Evolutionary conservation across 345 rosid genomes (phyloP).

Genomic region (Camelina hispida): DNA sequence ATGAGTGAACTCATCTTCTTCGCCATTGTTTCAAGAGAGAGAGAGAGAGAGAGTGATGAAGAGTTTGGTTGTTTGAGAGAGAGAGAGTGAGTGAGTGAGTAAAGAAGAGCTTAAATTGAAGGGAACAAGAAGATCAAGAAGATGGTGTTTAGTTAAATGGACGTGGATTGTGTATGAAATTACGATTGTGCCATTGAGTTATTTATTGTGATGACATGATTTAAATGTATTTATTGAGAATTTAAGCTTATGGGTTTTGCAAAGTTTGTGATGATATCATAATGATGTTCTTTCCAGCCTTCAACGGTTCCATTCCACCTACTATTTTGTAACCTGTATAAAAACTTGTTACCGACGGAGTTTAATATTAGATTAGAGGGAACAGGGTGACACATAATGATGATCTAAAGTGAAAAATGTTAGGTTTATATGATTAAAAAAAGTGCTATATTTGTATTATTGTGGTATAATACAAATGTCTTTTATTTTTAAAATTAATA

Average conservation of each 20-base stretch:
- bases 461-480: no score
- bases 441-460: background rate
- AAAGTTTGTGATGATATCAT: conserved; percentile 18
- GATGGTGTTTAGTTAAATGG: conserved; percentile 32
- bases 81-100: conserved; percentile 17
- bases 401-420: background rate
- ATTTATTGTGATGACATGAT: background rate
- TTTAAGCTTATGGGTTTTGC: conserved; percentile 31
- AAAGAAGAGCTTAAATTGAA: conserved; percentile 9
- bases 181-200: conserved; percentile 27
- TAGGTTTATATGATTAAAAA: background rate
- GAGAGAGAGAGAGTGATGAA: conserved; percentile 14
- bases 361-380: background rate
- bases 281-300: background rate
- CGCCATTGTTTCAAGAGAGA: conserved; percentile 39
- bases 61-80: background rate
- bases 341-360: no score
- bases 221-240: conserved; percentile 16
- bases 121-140: background rate
- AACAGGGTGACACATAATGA: background rate
- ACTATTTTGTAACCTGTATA: background rate
- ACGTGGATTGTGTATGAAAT: conserved; percentile 14
- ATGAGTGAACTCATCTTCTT: conserved; percentile 28
- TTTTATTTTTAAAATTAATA: no score
- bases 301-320: conserved; percentile 27